Evolutionary conservation across 768 basidiomycete genomes (phyloP).

Genomic region (Hericium alpestre): DNA sequence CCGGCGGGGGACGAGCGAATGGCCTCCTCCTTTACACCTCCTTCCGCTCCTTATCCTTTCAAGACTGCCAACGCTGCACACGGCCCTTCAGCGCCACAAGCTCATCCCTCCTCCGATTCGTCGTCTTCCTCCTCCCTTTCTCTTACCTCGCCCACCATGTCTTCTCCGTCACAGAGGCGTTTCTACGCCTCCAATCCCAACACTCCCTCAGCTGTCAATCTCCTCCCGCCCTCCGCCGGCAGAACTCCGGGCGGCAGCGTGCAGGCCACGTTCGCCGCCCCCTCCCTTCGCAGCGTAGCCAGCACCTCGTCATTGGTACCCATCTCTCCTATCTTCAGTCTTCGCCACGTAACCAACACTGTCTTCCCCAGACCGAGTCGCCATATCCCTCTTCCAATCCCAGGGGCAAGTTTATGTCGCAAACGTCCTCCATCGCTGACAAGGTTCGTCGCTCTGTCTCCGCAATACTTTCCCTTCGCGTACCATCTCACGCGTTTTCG

Average conservation of each 20-base stretch:
- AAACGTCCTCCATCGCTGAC: neutral
- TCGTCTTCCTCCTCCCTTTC: neutral
- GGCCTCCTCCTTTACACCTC: too few relatives aligned
- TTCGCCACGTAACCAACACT: neutral
- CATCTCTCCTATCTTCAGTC: conserved; percentile 1
- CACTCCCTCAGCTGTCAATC: conserved; percentile 8
- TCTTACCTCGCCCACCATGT: conserved; percentile 41
- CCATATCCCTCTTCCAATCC: neutral
- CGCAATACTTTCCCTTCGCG: neutral
- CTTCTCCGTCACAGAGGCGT: conserved; percentile 26
- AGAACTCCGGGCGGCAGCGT: conserved; percentile 6
- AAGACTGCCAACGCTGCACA: too few relatives aligned
- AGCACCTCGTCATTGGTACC: conserved; percentile 11
- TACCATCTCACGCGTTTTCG: neutral
- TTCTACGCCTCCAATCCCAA: conserved; percentile 1
- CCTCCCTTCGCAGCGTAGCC: conserved; percentile 12
- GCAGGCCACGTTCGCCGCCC: conserved; percentile 12
- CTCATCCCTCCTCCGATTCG: neutral
- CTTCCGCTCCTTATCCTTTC: too few relatives aligned
- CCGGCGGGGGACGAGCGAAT: too few relatives aligned
- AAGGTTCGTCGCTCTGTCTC: neutral
- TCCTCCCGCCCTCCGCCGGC: conserved; percentile 8
- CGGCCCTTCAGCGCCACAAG: too few relatives aligned
- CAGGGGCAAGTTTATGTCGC: neutral
- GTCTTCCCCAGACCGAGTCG: neutral